Evolutionary conservation across 2,329 filamentous ascomycete genomes (phyloP).

Genomic region (Epichloe sylvatica): DNA sequence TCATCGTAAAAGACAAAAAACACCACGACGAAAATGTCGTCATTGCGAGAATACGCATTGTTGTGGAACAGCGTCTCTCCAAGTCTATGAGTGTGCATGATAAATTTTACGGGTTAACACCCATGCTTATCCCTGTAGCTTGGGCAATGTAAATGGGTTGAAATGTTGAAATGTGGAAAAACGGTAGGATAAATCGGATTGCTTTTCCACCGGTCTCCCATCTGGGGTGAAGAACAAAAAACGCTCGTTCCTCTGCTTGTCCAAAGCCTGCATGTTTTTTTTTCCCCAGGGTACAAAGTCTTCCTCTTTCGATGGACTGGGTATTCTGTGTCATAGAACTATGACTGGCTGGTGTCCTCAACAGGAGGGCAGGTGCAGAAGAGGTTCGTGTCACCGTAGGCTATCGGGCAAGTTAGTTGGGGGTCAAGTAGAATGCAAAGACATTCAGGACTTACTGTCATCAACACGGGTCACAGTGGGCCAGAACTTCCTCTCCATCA

Average conservation of each 20-base stretch:
- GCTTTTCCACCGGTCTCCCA: neutral
- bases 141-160: neutral
- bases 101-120: neutral
- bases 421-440: neutral
- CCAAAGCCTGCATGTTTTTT: too few relatives aligned
- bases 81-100: slow-evolving; percentile 2
- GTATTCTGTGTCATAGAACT: neutral
- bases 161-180: neutral
- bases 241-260: neutral
- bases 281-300: too few relatives aligned
- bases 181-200: neutral
- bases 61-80: neutral
- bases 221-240: neutral
- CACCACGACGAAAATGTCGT: neutral
- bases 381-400: slow-evolving; percentile 80
- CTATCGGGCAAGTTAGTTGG: slow-evolving; percentile 27
- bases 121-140: neutral
- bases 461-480: slow-evolving; percentile 74
- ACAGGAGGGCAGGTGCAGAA: slow-evolving; percentile 91
- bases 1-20: neutral
- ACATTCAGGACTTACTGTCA: slow-evolving; percentile 50
- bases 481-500: slow-evolving; percentile 98
- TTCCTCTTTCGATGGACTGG: too few relatives aligned
- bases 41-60: neutral
- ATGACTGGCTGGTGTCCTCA: slow-evolving; percentile 37